phyloP scores from a whole-genome alignment of 306 rosid species.

The Quercus mongolica region DNA sequence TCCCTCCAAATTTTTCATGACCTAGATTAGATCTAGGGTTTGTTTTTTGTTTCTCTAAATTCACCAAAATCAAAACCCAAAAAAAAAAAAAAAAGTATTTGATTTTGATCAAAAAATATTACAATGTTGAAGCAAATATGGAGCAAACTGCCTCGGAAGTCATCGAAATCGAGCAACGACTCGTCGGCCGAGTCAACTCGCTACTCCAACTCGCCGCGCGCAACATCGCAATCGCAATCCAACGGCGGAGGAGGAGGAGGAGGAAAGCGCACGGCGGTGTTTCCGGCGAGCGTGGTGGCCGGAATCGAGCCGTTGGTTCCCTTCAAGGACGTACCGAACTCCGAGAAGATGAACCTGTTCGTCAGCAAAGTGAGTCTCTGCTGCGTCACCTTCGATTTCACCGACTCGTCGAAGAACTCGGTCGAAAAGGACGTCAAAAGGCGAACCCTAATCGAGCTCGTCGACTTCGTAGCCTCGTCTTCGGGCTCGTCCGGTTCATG shows the following conservation, averaged over 20 bases:
- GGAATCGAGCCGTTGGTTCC: constrained; percentile 62
- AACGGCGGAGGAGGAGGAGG: constrained; percentile 40
- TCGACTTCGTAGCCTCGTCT: constrained; percentile 56
- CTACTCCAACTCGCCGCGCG: constrained; percentile 7
- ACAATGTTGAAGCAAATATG: constrained; percentile 90
- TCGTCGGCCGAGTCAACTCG: constrained; percentile 37
- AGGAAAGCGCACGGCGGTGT: constrained; percentile 53
- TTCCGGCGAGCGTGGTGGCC: constrained; percentile 77
- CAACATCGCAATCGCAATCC: constrained; percentile 22
- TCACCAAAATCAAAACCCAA: no score
- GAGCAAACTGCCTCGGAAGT: constrained; percentile 78
- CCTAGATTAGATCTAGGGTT: no score
- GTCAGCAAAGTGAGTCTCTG: constrained; percentile 60
- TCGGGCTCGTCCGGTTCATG: constrained; percentile 9
- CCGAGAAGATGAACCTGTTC: constrained; percentile 57
- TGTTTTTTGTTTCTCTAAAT: no score
- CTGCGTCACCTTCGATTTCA: constrained; percentile 53
- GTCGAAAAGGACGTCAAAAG: constrained; percentile 53
- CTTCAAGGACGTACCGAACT: constrained; percentile 44
- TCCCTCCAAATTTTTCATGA: no score
- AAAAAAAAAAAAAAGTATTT: no score
- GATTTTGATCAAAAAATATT: no score
- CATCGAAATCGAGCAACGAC: constrained; percentile 44
- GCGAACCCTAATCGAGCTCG: constrained; percentile 73
- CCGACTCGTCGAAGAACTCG: constrained; percentile 42